Base-by-base conservation (phyloP, 352 stramenopile species). In the Globisporangium canariense region DNA sequence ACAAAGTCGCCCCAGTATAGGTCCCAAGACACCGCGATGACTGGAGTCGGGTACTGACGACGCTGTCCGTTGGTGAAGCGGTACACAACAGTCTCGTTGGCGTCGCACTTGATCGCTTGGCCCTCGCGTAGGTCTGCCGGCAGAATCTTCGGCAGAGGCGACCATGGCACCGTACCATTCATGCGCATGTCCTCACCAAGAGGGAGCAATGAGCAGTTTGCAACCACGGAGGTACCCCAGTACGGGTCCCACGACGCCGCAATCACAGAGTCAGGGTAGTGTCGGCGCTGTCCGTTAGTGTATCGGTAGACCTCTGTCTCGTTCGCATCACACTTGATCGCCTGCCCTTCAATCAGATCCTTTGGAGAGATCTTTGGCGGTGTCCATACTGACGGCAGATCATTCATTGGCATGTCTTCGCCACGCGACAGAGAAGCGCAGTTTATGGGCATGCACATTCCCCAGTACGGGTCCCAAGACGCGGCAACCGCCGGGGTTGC, bases 401-500 rank as follows among this genome's bases (percentile, higher is more conserved):
- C 25, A 7, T 61, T 61, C 40, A 61, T 30, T 25, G 22, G 16
- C 56, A 61, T 61, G 46, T 68, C 50, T 5, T 62, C 49, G 13
- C 68, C 68, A 4, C 47, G 49, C 20, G 50, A 61, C 38, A 51
- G 51, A 62, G 10, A 64, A 47, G 30, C 50, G 41, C 51, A 74
- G 43, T 60, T 58, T 0, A 66, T 63, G 16, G 67, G 30, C 28
- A 66, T 5, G 11, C 40, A 51, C 8, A 28, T 49, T 0, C 16
- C 20, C 66, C 63, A 76, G 22, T 65, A 62, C 22, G 62, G 46
- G 30, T 76, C 70, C 70, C 70, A 76, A 36, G 70, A 76, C 20
- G 54, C 46, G 0, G 70, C 69, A 30, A 76, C 56, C 3, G 9
- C 45, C 3, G 58, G 41, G 4, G 52, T 62, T n/a, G 66, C 62